A percentile compares a stretch with the other conserved stretches of the same genome.
phyloP scores from a whole-genome alignment of 106 monocot genomes.

The Hemerocallis citrina region DNA sequence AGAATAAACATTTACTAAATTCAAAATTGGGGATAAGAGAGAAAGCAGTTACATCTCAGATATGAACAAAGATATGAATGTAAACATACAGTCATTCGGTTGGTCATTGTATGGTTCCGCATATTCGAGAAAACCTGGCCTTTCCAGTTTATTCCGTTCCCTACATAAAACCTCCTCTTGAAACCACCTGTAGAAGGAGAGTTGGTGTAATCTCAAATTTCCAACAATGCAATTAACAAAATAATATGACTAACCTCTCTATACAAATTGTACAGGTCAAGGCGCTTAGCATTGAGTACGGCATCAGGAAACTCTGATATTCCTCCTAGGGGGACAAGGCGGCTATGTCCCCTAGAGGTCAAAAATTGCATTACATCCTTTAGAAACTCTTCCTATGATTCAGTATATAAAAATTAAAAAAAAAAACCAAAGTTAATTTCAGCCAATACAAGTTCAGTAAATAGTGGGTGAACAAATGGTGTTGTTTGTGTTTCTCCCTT shows the following conservation, averaged over 20 bases:
- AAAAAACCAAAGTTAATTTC: background rate
- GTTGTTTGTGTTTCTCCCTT: too few relatives aligned
- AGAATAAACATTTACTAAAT: too few relatives aligned
- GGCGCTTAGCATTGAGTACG: constrained; percentile 81
- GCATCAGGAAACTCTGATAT: constrained; percentile 88
- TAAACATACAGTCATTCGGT: constrained; percentile 82
- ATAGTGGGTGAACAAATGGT: too few relatives aligned
- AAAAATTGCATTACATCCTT: constrained; percentile 89
- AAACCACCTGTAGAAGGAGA: constrained; percentile 58
- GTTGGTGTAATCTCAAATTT: background rate
- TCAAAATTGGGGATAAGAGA: background rate
- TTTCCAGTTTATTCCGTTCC: constrained; percentile 97
- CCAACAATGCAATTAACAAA: background rate
- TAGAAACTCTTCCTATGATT: constrained; percentile 77
- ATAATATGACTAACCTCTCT: constrained; percentile 53
- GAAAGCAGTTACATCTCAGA: background rate
- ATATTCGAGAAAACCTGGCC: constrained; percentile 97
- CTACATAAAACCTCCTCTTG: constrained; percentile 95
- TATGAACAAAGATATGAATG: background rate
- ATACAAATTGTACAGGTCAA: constrained; percentile 86
- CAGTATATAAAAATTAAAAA: background rate
- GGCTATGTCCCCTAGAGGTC: constrained; percentile 53
- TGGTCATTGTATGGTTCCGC: constrained; percentile 81
- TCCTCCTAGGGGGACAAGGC: constrained; percentile 84
- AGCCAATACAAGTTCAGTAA: background rate